These are phyloP conservation scores for Rhodomyrtus psidioides DNA, from an alignment of 441 rosid genomes.

Conservation along the genomic window DNA sequence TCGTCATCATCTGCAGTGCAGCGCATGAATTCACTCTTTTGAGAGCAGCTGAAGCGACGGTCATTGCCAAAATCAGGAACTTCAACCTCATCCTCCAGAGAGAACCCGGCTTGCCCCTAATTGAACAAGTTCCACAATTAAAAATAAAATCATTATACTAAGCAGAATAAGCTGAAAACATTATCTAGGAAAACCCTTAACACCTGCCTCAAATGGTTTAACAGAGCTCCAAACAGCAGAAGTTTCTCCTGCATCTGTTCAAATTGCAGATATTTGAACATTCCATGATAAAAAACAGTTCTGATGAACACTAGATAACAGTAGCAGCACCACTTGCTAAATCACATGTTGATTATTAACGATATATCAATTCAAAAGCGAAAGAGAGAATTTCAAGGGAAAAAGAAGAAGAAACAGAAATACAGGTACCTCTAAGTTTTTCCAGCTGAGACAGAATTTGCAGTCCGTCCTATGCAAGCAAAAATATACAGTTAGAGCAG, in stretches of 20 bases:
- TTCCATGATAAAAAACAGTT: background rate
- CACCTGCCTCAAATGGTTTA: conserved; percentile 28
- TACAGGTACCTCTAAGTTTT: conserved; percentile 38
- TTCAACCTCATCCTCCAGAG: conserved; percentile 49
- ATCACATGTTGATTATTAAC: background rate
- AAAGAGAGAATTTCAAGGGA: background rate
- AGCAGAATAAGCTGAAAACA: background rate
- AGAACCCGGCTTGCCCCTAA: conserved; percentile 22
- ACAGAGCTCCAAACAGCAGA: background rate
- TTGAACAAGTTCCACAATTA: conserved; percentile 10
- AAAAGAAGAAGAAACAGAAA: background rate
- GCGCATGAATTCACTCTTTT: conserved; percentile 10
- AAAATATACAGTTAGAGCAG: background rate
- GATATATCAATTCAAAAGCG: background rate
- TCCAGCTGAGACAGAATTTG: conserved; percentile 60
- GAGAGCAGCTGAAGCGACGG: conserved; percentile 14
- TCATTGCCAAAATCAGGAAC: conserved; percentile 56
- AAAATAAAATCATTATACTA: background rate
- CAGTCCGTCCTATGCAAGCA: conserved; percentile 38
- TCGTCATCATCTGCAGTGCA: conserved; percentile 19
- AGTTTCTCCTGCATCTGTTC: conserved; percentile 17
- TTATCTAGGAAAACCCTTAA: background rate
- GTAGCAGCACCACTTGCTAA: background rate
- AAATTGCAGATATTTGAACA: background rate
- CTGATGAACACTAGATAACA: background rate